Evolutionary conservation across 345 rosid genomes (phyloP).

Genomic region (Citrus cavaleriei): DNA sequence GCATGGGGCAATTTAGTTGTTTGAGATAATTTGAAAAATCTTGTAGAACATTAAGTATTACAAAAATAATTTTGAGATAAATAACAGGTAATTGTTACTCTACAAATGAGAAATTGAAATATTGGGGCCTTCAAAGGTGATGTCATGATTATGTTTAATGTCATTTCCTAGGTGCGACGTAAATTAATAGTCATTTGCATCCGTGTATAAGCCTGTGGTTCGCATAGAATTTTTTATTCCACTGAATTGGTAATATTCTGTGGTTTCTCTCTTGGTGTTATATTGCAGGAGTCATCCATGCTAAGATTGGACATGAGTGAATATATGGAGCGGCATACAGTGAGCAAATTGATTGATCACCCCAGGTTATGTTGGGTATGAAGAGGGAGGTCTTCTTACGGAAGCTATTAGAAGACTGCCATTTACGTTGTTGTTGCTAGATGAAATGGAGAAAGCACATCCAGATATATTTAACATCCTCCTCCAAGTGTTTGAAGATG

Average conservation of each 20-base stretch:
- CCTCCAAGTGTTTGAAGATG: slow-evolving; percentile 95
- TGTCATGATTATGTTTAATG: not conserved
- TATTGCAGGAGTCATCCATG: slow-evolving; percentile 79
- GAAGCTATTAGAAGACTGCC: slow-evolving; percentile 97
- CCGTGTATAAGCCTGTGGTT: not conserved
- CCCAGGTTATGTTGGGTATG: slow-evolving; percentile 96
- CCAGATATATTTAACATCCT: slow-evolving; percentile 96
- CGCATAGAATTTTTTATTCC: not conserved
- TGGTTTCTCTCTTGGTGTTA: not conserved
- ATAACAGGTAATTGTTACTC: not conserved
- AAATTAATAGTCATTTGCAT: not conserved
- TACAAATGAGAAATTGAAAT: not conserved
- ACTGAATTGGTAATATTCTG: slow-evolving; percentile 12
- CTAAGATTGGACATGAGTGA: slow-evolving; percentile 99
- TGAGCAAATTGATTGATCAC: slow-evolving; percentile 91
- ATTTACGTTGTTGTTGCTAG: slow-evolving; percentile 80
- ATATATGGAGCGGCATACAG: slow-evolving; percentile 97
- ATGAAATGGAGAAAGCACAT: slow-evolving; percentile 91
- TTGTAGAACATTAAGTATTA: not conserved
- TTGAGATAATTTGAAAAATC: not conserved
- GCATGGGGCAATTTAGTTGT: not conserved
- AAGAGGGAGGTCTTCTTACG: slow-evolving; percentile 89
- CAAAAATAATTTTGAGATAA: not conserved
- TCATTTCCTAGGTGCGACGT: not conserved
- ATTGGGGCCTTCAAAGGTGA: not conserved